phyloP scores from a whole-genome alignment of 225 moss, liverwort and hornwort species.

The Rhytidiadelphus loreus region DNA sequence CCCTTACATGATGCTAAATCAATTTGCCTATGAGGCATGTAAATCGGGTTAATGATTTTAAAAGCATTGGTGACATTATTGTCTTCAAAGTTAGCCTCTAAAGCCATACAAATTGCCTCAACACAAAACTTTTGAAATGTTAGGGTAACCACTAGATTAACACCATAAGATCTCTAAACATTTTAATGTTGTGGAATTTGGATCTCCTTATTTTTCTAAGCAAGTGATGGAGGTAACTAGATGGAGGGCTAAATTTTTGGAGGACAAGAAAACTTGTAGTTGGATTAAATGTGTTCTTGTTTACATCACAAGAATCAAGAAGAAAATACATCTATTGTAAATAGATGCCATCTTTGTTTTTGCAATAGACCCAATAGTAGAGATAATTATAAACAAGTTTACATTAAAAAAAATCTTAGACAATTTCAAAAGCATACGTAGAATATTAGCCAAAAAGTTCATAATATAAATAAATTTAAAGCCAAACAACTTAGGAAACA shows the following conservation, averaged over 20 bases:
- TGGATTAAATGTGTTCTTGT: background rate
- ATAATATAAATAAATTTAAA: background rate
- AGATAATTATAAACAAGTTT: background rate
- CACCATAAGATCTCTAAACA: background rate
- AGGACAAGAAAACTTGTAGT: background rate
- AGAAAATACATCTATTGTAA: background rate
- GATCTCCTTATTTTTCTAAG: accelerated
- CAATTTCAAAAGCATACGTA: background rate
- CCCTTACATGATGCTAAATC: accelerated
- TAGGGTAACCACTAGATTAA: accelerated
- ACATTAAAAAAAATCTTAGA: background rate
- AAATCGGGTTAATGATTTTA: accelerated
- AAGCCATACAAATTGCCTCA: background rate
- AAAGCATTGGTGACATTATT: background rate
- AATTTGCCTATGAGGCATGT: background rate
- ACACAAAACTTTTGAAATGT: background rate
- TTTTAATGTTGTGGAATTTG: background rate
- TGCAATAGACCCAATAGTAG: background rate
- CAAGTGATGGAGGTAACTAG: accelerated
- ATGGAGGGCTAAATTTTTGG: accelerated
- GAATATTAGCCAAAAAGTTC: background rate
- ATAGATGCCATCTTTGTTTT: accelerated
- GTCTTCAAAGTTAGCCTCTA: background rate
- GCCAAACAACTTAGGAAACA: background rate
- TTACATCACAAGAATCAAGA: background rate